phyloP scores from a whole-genome alignment of 495 filamentous ascomycete species.

The Aspergillus sclerotioniger region DNA sequence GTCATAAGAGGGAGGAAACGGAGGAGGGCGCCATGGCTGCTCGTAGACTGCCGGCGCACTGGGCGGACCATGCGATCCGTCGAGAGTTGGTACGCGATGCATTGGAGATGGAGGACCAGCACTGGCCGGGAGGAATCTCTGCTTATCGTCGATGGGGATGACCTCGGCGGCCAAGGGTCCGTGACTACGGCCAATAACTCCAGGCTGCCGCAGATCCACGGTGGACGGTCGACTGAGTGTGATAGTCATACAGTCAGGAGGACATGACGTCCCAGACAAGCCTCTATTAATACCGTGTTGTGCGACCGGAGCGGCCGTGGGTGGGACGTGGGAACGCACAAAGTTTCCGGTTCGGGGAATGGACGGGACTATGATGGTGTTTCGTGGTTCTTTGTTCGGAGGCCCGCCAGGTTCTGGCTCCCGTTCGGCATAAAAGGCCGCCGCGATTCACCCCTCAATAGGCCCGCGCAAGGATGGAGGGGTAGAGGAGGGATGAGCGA shows the following conservation, averaged over 20 bases:
- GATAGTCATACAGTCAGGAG: conserved; percentile 25
- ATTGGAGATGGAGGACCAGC: conserved; percentile 24
- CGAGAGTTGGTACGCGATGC: conserved; percentile 37
- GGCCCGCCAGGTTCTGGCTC: neutral
- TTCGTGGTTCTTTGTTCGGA: neutral
- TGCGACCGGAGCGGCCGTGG: neutral
- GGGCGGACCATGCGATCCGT: conserved; percentile 28
- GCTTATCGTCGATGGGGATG: conserved; percentile 23
- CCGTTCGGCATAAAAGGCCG: neutral
- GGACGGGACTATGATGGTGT: neutral
- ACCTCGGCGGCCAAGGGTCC: conserved; percentile 22
- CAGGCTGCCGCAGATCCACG: conserved; percentile 20
- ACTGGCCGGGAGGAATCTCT: conserved; percentile 14
- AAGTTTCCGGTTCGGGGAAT: neutral
- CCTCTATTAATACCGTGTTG: neutral
- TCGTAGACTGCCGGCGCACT: conserved; percentile 32
- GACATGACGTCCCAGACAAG: conserved; percentile 19
- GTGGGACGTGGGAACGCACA: neutral
- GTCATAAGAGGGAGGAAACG: conserved; percentile 34
- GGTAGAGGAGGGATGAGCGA: neutral
- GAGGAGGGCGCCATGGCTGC: conserved; percentile 30
- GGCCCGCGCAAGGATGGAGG: neutral
- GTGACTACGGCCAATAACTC: conserved; percentile 11
- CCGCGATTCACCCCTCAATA: neutral
- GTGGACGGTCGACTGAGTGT: conserved; percentile 15